Percentiles rank a stretch among this genome's conserved stretches.
Conservation (phyloP, 2,329 filamentous ascomycete genomes). For the Xylariaceae sp. region DNA sequence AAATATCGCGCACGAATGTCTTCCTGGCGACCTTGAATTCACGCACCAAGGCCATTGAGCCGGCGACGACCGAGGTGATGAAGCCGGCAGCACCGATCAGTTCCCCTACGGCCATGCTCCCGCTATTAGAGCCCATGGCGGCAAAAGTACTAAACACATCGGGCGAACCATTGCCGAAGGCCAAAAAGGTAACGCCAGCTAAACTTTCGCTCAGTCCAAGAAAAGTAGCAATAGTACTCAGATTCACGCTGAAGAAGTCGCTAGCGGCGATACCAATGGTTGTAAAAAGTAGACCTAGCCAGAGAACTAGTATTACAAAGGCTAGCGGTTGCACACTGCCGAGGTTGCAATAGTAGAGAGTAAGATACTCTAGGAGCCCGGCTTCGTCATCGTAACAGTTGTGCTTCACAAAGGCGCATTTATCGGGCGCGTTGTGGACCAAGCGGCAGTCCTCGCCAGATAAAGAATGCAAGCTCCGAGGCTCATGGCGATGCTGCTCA, state of each 20-base stretch:
- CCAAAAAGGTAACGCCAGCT: constrained; percentile 93
- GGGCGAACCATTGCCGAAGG: constrained; percentile 96
- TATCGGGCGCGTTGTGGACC: constrained; percentile 77
- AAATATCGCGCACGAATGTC: constrained; percentile 89
- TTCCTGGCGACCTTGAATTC: constrained; percentile 90
- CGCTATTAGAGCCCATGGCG: constrained; percentile 95
- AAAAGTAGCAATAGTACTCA: constrained; percentile 88
- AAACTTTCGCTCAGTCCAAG: constrained; percentile 95
- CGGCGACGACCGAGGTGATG: constrained; percentile 94
- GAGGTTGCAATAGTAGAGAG: constrained; percentile 87
- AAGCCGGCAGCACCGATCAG: constrained; percentile 94
- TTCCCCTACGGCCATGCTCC: constrained; percentile 95
- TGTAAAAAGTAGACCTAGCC: constrained; percentile 89
- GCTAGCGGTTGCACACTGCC: constrained; percentile 72
- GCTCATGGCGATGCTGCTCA: constrained; percentile 24
- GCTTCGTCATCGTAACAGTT: constrained; percentile 91
- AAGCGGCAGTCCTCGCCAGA: constrained; percentile 69
- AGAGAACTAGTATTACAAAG: constrained; percentile 78
- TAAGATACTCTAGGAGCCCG: constrained; percentile 85
- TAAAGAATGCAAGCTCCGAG: constrained; percentile 27
- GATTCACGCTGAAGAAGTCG: constrained; percentile 97
- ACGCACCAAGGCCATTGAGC: constrained; percentile 95
- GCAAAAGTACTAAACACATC: constrained; percentile 99
- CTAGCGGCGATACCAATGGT: constrained; percentile 97
- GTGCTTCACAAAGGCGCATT: constrained; percentile 83